Base-by-base conservation (phyloP, 2,329 filamentous ascomycete species). In the Ophiostoma ulmi region DNA sequence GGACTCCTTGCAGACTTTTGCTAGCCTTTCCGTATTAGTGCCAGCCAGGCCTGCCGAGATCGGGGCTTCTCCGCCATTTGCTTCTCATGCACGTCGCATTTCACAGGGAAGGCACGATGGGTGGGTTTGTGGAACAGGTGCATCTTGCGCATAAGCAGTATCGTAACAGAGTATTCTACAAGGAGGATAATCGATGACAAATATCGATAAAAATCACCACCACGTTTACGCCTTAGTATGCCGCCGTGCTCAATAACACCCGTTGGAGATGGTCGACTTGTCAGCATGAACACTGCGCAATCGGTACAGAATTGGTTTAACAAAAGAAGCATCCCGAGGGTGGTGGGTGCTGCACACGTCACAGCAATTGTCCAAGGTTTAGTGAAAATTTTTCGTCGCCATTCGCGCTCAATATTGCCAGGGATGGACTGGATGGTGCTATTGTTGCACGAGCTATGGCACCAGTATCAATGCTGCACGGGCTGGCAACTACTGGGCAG, bases 41-140 rank as follows among this genome's bases (percentile, higher is more conserved):
- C 61, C 3, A 3, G 26, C n/a, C 14, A 48, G 38, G 61, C 48
- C 35, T 71, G 68, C 70, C 70, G 70, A 71, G 63, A 70, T 71
- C 70, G 70, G 70, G 44, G 58, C 31, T 38, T 22, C 26, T 66
- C 61, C 67, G 26, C 67, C 48, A 31, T 65, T 63, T 36, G 44
- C 39, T 35, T 17, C 13, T 13, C 14, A 64, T 41, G 17, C 14
- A 63, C 36, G 31, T 39, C 17, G 63, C 35, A 39, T 65, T 39
- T 7, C 22, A 10, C 65, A 35, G 31, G 39, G 65, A 66, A 44
- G 36, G 36, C 64, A 66, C 64, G 64, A 66, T 66, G 64, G 65
- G 11, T 39, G 39, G 65, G 48, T 48, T 14, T 26, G 26, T 39
- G 64, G 64, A 66, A 66, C 36, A 10, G 36, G 36, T 65, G 36